These are phyloP conservation scores for Ceratobasidium sp. DNA, from an alignment of 1,284 basidiomycete genomes.

Conservation along the genomic window DNA sequence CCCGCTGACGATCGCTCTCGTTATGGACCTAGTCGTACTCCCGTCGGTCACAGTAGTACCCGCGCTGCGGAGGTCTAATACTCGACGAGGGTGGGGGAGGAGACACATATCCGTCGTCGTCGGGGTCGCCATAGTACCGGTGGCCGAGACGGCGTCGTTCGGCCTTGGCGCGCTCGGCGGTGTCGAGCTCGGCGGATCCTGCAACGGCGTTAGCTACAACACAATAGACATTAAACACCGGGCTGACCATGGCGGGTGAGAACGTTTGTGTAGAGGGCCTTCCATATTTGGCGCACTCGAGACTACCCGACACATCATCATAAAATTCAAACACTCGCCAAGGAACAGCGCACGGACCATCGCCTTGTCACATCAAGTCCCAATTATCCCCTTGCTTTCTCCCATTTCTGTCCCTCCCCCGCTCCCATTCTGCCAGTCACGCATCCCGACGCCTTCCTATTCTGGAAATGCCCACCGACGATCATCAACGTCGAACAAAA, in stretches of 20 bases:
- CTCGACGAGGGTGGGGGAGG: background rate
- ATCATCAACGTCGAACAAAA: too few relatives aligned
- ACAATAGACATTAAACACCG: background rate
- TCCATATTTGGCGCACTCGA: constrained; percentile 46
- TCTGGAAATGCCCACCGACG: too few relatives aligned
- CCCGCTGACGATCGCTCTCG: constrained; percentile 19
- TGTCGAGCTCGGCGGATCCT: constrained; percentile 36
- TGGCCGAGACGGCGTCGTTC: constrained; percentile 24
- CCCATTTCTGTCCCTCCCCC: background rate
- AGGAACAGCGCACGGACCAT: constrained; percentile 36
- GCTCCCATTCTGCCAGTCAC: too few relatives aligned
- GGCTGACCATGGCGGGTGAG: background rate
- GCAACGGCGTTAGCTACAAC: background rate
- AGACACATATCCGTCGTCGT: constrained; percentile 21
- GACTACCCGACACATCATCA: constrained; percentile 44
- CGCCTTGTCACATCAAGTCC: background rate
- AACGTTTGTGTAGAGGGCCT: constrained; percentile 35
- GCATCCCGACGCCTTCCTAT: too few relatives aligned
- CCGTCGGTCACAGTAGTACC: constrained; percentile 17
- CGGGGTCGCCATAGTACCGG: constrained; percentile 18
- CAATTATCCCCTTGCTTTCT: background rate
- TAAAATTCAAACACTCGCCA: constrained; percentile 42
- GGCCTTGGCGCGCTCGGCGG: constrained; percentile 39
- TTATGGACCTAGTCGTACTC: background rate
- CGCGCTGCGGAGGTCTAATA: background rate